phyloP scores from a whole-genome alignment of 176 grass and related monocot genomes.

The Oryza rufipogon region DNA sequence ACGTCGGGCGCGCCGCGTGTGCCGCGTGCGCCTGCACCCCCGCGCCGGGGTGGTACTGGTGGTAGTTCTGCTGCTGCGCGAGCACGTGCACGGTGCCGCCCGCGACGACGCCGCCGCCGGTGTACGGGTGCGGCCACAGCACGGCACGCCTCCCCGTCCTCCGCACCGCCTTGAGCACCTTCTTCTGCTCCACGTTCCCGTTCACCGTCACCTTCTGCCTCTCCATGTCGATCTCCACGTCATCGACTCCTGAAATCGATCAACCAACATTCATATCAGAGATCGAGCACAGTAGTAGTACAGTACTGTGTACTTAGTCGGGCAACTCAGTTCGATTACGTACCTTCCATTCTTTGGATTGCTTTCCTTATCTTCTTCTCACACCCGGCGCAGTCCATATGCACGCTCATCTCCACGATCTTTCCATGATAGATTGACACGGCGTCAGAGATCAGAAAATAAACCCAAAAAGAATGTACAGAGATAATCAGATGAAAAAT shows the following conservation, averaged over 20 bases:
- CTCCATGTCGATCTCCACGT: slow-evolving; percentile 85
- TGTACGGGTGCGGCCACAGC: slow-evolving; percentile 72
- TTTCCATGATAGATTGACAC: slow-evolving; percentile 4
- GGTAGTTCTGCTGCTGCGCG: slow-evolving; percentile 41
- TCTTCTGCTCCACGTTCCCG: slow-evolving; percentile 81
- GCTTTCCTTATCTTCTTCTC: slow-evolving; percentile 91
- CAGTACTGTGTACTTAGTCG: neutral
- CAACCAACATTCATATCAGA: neutral
- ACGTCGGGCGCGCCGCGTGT: slow-evolving; percentile 36
- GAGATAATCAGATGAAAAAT: neutral
- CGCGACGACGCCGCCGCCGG: slow-evolving; percentile 6
- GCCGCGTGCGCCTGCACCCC: slow-evolving; percentile 20
- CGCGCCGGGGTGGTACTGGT: slow-evolving; percentile 52
- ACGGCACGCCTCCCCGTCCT: slow-evolving; percentile 80
- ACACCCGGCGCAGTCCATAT: slow-evolving; percentile 90
- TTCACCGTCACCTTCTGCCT: slow-evolving; percentile 89
- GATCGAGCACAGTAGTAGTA: neutral
- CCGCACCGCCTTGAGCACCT: slow-evolving; percentile 83
- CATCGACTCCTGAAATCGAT: slow-evolving; percentile 51
- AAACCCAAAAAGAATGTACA: neutral
- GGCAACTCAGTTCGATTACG: too few relatives aligned
- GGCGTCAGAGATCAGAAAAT: neutral
- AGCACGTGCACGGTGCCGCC: slow-evolving; percentile 37
- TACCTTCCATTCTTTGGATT: slow-evolving; percentile 63
- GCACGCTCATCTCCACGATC: slow-evolving; percentile 93